phyloP scores from a whole-genome alignment of 1,284 basidiomycete genomes.

The Pisolithus thermaeus region DNA sequence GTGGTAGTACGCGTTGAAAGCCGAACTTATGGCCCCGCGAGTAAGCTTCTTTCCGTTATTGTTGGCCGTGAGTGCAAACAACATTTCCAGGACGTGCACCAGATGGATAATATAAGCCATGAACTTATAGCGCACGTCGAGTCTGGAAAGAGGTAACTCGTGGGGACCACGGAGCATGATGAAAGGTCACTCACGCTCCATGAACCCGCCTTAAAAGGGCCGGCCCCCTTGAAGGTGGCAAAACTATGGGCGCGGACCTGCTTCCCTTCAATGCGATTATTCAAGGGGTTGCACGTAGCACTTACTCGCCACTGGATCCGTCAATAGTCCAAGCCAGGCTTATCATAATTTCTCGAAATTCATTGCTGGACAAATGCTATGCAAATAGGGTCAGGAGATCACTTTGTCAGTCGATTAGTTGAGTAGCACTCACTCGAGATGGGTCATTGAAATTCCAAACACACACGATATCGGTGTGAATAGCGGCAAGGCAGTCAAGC shows the following conservation, averaged over 20 bases:
- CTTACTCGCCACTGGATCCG: background rate
- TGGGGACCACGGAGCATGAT: too few relatives aligned
- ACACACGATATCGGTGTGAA: slow-evolving; percentile 17
- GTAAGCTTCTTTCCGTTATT: background rate
- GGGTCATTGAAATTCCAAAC: slow-evolving; percentile 22
- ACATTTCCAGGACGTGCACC: background rate
- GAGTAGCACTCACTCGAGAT: slow-evolving; percentile 6
- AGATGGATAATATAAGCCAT: too few relatives aligned
- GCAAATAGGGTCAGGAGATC: background rate
- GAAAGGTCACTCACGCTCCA: too few relatives aligned
- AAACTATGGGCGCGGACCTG: too few relatives aligned
- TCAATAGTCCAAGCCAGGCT: background rate
- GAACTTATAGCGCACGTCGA: too few relatives aligned
- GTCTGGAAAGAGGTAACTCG: too few relatives aligned
- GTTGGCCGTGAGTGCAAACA: background rate
- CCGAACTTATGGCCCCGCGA: background rate
- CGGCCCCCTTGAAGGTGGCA: too few relatives aligned
- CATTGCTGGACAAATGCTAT: background rate
- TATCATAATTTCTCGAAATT: background rate
- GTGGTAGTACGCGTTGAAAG: background rate
- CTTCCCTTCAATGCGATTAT: too few relatives aligned
- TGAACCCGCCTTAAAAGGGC: too few relatives aligned
- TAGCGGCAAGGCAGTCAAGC: slow-evolving; percentile 10
- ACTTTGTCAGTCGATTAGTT: background rate
- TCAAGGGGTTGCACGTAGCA: too few relatives aligned